phyloP scores from a whole-genome alignment of 2,329 filamentous ascomycete genomes.

The Paramyrothecium sp. region DNA sequence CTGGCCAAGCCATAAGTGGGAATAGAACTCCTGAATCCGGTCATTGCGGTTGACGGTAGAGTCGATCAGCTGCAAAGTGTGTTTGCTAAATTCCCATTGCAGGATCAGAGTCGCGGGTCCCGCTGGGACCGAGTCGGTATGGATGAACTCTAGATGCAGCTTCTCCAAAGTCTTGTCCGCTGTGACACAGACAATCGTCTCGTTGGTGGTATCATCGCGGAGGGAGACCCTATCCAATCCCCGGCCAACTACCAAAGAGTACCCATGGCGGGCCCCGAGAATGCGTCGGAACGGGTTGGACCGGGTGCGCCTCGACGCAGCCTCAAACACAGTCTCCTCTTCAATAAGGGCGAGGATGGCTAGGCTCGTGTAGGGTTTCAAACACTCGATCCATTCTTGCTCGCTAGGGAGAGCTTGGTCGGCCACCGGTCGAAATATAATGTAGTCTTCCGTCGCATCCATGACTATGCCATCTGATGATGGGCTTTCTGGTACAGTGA shows the following conservation, averaged over 20 bases:
- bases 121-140: conserved; percentile 91
- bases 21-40: conserved; percentile 99
- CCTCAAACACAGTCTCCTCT: conserved; percentile 84
- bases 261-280: conserved; percentile 79
- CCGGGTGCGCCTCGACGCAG: conserved; percentile 84
- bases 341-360: conserved; percentile 75
- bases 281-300: conserved; percentile 94
- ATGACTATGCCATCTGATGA: conserved; percentile 75
- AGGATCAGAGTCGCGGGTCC: conserved; percentile 77
- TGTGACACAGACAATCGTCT: conserved; percentile 84
- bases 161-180: conserved; percentile 74
- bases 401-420: no score
- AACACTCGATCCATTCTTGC: no score
- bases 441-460: no score
- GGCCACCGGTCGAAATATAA: no score
- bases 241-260: conserved; percentile 89
- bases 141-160: conserved; percentile 80
- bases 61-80: conserved; percentile 94
- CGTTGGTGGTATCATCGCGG: conserved; percentile 81
- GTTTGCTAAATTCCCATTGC: conserved; percentile 86
- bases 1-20: conserved; percentile 93
- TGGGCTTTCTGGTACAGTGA: conserved; percentile 84
- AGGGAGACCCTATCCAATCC: conserved; percentile 82
- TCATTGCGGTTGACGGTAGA: conserved; percentile 96
- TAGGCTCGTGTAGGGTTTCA: no score